Conservation (phyloP, 306 rosid species). For the Prunus mongolica region DNA sequence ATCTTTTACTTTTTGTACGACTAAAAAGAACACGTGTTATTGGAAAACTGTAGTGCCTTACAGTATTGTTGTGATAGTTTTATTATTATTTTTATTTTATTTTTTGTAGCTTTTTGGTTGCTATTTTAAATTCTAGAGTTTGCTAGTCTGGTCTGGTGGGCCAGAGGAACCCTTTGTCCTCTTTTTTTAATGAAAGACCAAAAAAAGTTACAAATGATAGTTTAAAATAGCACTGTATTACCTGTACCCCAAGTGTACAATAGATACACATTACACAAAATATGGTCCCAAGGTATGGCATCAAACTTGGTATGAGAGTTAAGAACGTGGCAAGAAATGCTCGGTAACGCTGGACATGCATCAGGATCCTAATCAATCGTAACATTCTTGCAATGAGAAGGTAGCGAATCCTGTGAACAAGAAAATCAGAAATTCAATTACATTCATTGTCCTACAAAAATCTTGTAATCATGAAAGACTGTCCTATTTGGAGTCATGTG, state of each 20-base stretch:
- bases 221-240: slow-evolving; percentile 30
- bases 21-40: background rate
- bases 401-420: slow-evolving; percentile 83
- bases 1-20: background rate
- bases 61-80: background rate
- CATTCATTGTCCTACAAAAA: background rate
- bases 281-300: slow-evolving; percentile 95
- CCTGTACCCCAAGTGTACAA: slow-evolving; percentile 93
- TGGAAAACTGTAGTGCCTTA: background rate
- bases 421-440: slow-evolving; percentile 9
- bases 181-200: background rate
- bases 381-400: slow-evolving; percentile 94
- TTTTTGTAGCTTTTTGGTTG: background rate
- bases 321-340: slow-evolving; percentile 90
- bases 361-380: slow-evolving; percentile 83
- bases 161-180: background rate
- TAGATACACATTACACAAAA: slow-evolving; percentile 78
- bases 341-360: slow-evolving; percentile 75
- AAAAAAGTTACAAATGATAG: background rate
- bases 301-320: slow-evolving; percentile 92
- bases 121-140: background rate
- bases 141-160: background rate
- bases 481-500: background rate
- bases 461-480: background rate
- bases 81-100: background rate